Percentiles rank a stretch among this genome's conserved stretches.
These are phyloP conservation scores for Gaertneriomyces semiglobifer DNA, from an alignment of 192 early-diverging fungal species.

Conservation along the genomic window DNA sequence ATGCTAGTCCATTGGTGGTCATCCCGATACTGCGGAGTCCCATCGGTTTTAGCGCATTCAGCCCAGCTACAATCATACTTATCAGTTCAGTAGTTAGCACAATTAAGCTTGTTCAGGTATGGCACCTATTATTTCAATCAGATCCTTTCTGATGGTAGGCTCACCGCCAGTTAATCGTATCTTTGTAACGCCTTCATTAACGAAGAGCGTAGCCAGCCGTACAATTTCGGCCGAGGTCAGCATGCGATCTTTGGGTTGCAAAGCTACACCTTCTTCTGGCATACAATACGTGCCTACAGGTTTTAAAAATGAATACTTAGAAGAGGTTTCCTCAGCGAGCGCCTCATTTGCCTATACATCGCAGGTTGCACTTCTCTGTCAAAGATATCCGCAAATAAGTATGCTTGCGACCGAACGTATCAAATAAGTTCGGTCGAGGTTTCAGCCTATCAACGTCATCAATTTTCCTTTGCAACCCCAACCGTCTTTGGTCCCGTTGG, in stretches of 20 bases:
- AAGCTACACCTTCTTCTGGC: constrained; percentile 77
- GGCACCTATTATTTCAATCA: constrained; percentile 77
- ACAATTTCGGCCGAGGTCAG: constrained; percentile 81
- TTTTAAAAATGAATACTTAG: not conserved
- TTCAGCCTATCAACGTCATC: too few species aligned
- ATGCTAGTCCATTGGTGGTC: constrained; percentile 92
- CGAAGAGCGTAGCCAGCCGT: constrained; percentile 76
- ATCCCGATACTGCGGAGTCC: constrained; percentile 83
- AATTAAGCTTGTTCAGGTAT: not conserved
- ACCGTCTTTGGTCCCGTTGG: too few species aligned
- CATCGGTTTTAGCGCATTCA: constrained; percentile 65
- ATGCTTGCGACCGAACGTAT: constrained; percentile 83
- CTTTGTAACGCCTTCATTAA: constrained; percentile 84
- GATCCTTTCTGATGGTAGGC: constrained; percentile 88
- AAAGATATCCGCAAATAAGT: constrained; percentile 92
- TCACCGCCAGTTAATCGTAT: constrained; percentile 96
- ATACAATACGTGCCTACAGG: constrained; percentile 87
- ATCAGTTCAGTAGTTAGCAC: too few species aligned
- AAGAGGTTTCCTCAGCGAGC: not conserved
- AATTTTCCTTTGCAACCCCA: too few species aligned
- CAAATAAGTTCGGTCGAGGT: constrained; percentile 31
- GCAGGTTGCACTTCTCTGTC: constrained; percentile 92
- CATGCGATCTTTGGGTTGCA: constrained; percentile 62
- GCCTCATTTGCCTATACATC: constrained; percentile 57
- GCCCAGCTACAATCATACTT: constrained; percentile 40